Percentiles rank a stretch among this genome's conserved stretches.
phyloP scores from a whole-genome alignment of 306 rosid species.

The Citrullus mucosospermus region DNA sequence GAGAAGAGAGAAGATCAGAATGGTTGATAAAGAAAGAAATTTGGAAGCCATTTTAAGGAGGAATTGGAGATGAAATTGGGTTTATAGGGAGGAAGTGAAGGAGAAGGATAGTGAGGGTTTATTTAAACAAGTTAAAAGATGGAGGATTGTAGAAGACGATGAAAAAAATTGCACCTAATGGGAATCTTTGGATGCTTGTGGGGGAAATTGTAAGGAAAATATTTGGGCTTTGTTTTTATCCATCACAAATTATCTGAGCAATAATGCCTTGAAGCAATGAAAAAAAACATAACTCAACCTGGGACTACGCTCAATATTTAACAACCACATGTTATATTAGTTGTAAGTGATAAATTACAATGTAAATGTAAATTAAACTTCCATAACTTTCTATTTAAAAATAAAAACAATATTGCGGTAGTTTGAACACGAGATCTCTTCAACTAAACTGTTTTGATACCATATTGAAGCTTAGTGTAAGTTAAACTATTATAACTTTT shows the following conservation, averaged over 20 bases:
- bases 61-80: background rate
- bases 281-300: too few relatives aligned
- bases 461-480: too few relatives aligned
- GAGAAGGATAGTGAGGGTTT: background rate
- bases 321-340: too few relatives aligned
- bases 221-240: background rate
- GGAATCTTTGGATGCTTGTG: background rate
- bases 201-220: background rate
- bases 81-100: background rate
- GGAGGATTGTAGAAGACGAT: background rate
- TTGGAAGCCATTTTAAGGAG: slow-evolving; percentile 24
- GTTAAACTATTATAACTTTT: too few relatives aligned
- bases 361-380: too few relatives aligned
- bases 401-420: too few relatives aligned
- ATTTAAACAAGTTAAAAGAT: background rate
- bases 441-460: too few relatives aligned
- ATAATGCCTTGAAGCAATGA: too few relatives aligned
- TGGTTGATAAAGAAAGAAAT: slow-evolving; percentile 31
- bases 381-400: too few relatives aligned
- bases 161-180: background rate
- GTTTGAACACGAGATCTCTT: too few relatives aligned
- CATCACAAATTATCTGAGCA: background rate
- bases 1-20: slow-evolving; percentile 31
- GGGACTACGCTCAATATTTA: too few relatives aligned
- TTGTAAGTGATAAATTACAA: too few relatives aligned